Evolutionary conservation across 1,284 basidiomycete genomes (phyloP).

Genomic region (Cryptococcus sp.): DNA sequence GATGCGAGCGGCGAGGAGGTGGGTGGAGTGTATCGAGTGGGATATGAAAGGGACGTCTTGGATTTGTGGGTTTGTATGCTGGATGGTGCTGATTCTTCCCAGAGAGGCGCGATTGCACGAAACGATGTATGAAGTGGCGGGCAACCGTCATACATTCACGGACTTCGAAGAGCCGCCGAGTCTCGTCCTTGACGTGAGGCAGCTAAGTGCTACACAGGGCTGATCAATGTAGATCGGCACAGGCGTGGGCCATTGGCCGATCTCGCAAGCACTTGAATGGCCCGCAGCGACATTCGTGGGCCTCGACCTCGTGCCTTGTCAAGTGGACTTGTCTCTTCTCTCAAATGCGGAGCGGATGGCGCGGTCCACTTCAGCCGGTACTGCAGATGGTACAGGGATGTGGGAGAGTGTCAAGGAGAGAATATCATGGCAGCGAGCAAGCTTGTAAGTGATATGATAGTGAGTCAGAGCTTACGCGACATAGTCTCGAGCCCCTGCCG

Average conservation of each 20-base stretch:
- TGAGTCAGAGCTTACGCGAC: background rate
- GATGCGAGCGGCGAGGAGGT: conserved; percentile 20
- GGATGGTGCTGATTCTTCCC: background rate
- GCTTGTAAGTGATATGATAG: conserved; percentile 41
- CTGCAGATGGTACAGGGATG: conserved; percentile 23
- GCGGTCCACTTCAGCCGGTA: conserved; percentile 15
- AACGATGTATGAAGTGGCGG: conserved; percentile 41
- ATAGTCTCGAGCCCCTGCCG: conserved; percentile 44
- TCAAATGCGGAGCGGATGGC: conserved; percentile 27
- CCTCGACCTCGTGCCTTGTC: conserved; percentile 43
- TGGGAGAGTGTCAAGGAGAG: conserved; percentile 43
- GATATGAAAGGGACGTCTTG: conserved; percentile 47
- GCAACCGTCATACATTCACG: conserved; percentile 40
- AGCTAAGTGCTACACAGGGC: background rate
- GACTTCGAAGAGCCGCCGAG: conserved; percentile 30
- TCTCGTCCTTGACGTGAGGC: conserved; percentile 48
- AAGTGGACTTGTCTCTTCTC: conserved; percentile 37
- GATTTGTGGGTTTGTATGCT: conserved; percentile 35
- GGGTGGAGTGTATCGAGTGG: conserved; percentile 38
- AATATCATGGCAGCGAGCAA: conserved; percentile 43
- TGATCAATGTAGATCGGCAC: conserved; percentile 39
- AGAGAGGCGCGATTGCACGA: conserved; percentile 49
- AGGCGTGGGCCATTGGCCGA: conserved; percentile 49
- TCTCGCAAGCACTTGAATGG: conserved; percentile 48
- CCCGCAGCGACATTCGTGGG: conserved; percentile 42